A percentile compares a stretch with the other conserved stretches of the same genome.
phyloP scores from a whole-genome alignment of 2,329 filamentous ascomycete genomes.

The Didymella keratinophila region DNA sequence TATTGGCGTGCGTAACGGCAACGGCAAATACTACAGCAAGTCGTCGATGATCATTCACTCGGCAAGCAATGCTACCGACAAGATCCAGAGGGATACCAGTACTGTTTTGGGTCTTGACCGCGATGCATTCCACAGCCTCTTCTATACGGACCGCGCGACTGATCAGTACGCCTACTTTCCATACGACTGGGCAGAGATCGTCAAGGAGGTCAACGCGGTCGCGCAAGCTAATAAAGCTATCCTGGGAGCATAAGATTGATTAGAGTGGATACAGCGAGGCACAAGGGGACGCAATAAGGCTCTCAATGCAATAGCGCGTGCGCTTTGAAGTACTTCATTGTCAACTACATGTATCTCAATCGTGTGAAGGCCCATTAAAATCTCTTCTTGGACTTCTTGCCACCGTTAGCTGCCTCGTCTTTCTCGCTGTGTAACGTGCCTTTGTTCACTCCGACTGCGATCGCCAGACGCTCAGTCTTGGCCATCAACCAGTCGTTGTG shows the following conservation, averaged over 20 bases:
- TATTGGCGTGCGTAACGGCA: conserved; percentile 18
- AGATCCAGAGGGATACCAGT: conserved; percentile 16
- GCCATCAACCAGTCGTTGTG: conserved; percentile 57
- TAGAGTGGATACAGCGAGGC: background rate
- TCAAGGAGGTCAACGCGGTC: conserved; percentile 19
- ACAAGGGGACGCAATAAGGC: too few species aligned
- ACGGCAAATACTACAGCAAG: conserved; percentile 13
- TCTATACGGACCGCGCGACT: conserved; percentile 16
- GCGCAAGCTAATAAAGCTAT: conserved; percentile 20
- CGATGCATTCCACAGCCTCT: conserved; percentile 20
- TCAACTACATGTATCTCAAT: too few species aligned
- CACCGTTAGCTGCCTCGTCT: conserved; percentile 55
- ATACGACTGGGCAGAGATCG: conserved; percentile 19
- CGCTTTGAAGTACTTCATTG: too few species aligned
- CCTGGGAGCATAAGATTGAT: background rate
- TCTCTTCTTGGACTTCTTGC: conserved; percentile 23
- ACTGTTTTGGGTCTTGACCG: conserved; percentile 10
- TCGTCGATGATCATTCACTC: conserved; percentile 17
- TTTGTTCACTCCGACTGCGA: conserved; percentile 50
- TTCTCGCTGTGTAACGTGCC: conserved; percentile 45
- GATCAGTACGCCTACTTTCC: conserved; percentile 19
- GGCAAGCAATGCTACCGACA: conserved; percentile 13
- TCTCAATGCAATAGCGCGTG: too few species aligned
- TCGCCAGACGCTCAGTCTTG: conserved; percentile 55
- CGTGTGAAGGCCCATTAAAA: background rate